Evolutionary conservation across 2,329 filamentous ascomycete species (phyloP).

Genomic region (Ophiostoma pallidulum): DNA sequence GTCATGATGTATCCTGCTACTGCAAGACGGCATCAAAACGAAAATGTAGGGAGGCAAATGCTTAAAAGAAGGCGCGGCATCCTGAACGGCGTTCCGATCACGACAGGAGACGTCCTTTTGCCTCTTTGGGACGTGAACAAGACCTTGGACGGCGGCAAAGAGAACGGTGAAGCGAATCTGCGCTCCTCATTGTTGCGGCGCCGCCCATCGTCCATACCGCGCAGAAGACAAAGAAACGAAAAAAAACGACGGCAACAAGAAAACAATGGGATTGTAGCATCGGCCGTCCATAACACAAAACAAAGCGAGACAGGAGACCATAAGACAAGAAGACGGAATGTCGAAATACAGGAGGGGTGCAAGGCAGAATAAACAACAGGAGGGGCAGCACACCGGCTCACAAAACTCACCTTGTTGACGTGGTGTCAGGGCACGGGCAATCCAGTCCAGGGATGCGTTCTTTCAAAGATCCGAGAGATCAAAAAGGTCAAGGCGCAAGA

Average conservation of each 20-base stretch:
- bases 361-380: no score
- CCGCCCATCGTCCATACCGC: no score
- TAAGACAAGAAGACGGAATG: no score
- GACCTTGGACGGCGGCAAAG: neutral
- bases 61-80: neutral
- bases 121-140: neutral
- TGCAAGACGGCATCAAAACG: no score
- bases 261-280: neutral
- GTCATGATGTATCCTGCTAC: constrained; percentile 2
- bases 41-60: neutral
- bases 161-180: no score
- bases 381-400: neutral
- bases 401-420: neutral
- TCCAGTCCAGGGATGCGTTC: constrained; percentile 12
- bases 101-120: neutral
- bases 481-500: no score
- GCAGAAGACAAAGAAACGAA: no score
- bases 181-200: no score
- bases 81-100: no score
- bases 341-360: no score
- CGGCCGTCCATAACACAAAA: no score
- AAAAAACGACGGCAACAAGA: neutral
- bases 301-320: no score
- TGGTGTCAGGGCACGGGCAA: constrained; percentile 2
- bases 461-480: neutral